phyloP scores from a whole-genome alignment of 108 stramenopile genomes.

The Hondaea fermentalgiana region DNA sequence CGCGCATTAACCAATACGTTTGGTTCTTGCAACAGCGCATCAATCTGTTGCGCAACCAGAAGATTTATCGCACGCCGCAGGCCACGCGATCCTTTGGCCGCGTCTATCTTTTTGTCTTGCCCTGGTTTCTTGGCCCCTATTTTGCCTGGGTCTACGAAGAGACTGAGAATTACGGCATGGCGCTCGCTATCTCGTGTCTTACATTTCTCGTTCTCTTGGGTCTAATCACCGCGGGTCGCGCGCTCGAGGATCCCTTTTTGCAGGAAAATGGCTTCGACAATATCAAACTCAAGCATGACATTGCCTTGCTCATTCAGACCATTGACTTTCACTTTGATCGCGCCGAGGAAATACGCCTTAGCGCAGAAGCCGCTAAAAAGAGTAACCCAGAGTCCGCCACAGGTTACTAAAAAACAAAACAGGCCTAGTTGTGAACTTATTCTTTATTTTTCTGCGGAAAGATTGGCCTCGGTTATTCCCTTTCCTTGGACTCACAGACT shows the following conservation, averaged over 20 bases:
- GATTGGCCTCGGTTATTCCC: neutral
- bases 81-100: neutral
- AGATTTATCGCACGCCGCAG: neutral
- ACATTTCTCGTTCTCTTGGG: neutral
- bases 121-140: neutral
- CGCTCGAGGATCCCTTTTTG: neutral
- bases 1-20: neutral
- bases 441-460: neutral
- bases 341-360: neutral
- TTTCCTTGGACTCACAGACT: too few relatives aligned
- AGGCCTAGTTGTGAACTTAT: neutral
- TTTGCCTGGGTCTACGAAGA: constrained; percentile 6
- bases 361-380: neutral
- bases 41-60: neutral
- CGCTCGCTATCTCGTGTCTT: neutral
- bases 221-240: neutral
- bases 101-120: neutral
- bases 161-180: neutral
- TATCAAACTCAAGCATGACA: neutral
- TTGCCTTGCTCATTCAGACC: neutral
- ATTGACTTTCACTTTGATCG: neutral
- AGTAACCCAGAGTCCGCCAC: too few relatives aligned
- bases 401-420: too few relatives aligned
- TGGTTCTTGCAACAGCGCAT: constrained; percentile 5
- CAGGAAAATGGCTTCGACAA: neutral